Conservation (phyloP, 2,329 filamentous ascomycete species). For the Aureobasidium sp. region DNA sequence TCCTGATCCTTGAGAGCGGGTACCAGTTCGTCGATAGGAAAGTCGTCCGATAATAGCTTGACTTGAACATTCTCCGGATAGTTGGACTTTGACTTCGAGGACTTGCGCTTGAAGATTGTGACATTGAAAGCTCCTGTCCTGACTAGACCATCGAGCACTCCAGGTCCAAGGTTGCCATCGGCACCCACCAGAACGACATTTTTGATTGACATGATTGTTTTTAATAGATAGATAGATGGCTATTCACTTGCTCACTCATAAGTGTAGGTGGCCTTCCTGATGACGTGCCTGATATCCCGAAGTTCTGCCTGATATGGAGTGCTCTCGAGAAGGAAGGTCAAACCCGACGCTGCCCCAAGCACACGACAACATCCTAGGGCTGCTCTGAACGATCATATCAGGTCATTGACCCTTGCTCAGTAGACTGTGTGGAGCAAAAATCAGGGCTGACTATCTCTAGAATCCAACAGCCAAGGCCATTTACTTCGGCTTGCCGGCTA, state of each 20-base stretch:
- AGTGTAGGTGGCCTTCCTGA: not conserved
- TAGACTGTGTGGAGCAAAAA: not conserved
- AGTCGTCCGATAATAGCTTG: slow-evolving; percentile 39
- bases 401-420: not conserved
- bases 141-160: slow-evolving; percentile 34
- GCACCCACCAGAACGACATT: slow-evolving; percentile 39
- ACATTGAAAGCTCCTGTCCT: slow-evolving; percentile 41
- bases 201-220: slow-evolving; percentile 26
- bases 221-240: not conserved
- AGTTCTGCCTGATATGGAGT: slow-evolving; percentile 8
- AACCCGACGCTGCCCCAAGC: not conserved
- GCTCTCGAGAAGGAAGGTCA: not conserved
- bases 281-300: slow-evolving; percentile 2
- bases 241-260: not conserved
- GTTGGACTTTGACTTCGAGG: slow-evolving; percentile 28
- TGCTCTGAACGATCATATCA: not conserved
- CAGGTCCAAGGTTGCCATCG: slow-evolving; percentile 37
- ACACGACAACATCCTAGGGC: not conserved
- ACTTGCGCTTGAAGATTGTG: slow-evolving; percentile 46
- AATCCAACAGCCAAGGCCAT: not conserved
- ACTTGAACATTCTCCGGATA: slow-evolving; percentile 35
- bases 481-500: not conserved
- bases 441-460: not conserved
- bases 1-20: slow-evolving; percentile 48
- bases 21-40: slow-evolving; percentile 40